These are phyloP conservation scores for Epichloe elymi DNA, from an alignment of 2,329 filamentous ascomycete species.

Conservation along the genomic window DNA sequence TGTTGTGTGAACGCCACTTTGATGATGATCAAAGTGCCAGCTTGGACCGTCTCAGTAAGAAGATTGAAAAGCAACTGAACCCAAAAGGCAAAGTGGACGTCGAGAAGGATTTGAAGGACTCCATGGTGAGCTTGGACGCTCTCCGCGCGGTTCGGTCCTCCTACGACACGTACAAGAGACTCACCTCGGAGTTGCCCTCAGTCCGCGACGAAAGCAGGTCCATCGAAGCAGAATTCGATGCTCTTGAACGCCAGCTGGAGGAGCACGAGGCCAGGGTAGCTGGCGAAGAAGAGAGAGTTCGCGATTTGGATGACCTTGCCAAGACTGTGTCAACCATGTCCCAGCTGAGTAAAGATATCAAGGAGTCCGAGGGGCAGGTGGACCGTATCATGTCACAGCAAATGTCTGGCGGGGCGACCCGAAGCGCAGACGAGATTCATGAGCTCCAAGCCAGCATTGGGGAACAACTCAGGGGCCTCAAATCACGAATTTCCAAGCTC, in stretches of 20 bases:
- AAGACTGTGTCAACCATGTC: slow-evolving; percentile 67
- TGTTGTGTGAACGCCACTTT: slow-evolving; percentile 62
- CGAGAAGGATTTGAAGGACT: slow-evolving; percentile 44
- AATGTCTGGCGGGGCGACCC: slow-evolving; percentile 48
- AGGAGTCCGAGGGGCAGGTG: slow-evolving; percentile 59
- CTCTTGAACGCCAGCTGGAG: slow-evolving; percentile 48
- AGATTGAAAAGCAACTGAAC: slow-evolving; percentile 50
- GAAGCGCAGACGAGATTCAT: slow-evolving; percentile 74
- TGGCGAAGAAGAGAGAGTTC: slow-evolving; percentile 50
- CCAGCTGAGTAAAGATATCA: slow-evolving; percentile 59
- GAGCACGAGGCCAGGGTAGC: slow-evolving; percentile 53
- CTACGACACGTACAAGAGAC: slow-evolving; percentile 61
- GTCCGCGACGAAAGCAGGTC: slow-evolving; percentile 50
- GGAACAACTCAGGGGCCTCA: slow-evolving; percentile 53
- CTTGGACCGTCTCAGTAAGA: slow-evolving; percentile 48
- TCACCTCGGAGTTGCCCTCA: slow-evolving; percentile 58
- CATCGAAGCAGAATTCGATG: slow-evolving; percentile 48
- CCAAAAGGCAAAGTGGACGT: slow-evolving; percentile 49
- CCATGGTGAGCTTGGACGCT: slow-evolving; percentile 37
- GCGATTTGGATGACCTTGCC: slow-evolving; percentile 61
- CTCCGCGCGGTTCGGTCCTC: slow-evolving; percentile 50
- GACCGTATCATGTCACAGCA: slow-evolving; percentile 64
- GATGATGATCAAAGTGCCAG: slow-evolving; percentile 42
- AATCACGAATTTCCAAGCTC: slow-evolving; percentile 51
- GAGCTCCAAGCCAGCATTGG: slow-evolving; percentile 54